Percentiles rank a stretch among this genome's conserved stretches.
Conservation (phyloP, 129 eudicot genomes). For the Kitagawia praeruptora region DNA sequence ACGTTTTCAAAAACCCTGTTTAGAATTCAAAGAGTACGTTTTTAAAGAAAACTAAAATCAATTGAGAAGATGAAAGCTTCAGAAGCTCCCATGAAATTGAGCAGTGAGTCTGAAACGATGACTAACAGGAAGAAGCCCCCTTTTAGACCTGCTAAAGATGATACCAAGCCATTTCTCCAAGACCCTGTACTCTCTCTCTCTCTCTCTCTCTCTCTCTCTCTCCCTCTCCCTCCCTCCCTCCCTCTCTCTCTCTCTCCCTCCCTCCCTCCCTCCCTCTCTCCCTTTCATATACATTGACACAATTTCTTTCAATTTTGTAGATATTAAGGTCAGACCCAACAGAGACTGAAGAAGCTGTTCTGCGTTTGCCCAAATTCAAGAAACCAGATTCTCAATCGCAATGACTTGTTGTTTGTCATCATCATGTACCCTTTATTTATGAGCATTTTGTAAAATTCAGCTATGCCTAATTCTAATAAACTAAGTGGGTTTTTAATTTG, state of each 20-base stretch:
- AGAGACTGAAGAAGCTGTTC: constrained; percentile 88
- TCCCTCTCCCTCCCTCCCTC: too few species aligned
- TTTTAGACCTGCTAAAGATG: constrained; percentile 61
- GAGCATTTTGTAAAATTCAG: neutral
- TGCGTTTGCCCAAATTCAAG: constrained; percentile 64
- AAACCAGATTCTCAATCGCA: constrained; percentile 17
- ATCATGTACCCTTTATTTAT: neutral
- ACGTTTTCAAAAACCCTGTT: too few species aligned
- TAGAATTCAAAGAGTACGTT: too few species aligned
- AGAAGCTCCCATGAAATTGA: constrained; percentile 10
- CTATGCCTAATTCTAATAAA: neutral
- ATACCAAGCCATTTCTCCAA: constrained; percentile 74
- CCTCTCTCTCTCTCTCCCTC: too few species aligned
- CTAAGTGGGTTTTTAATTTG: neutral
- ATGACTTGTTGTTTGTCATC: neutral
- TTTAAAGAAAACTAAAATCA: too few species aligned
- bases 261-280: too few species aligned
- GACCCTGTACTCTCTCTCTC: constrained; percentile 49
- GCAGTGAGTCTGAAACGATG: constrained; percentile 18
- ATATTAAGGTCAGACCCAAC: constrained; percentile 78
- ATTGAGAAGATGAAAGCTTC: constrained; percentile 16
- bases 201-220: neutral
- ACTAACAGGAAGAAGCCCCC: constrained; percentile 39
- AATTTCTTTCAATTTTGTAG: constrained; percentile 18
- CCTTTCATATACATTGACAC: too few species aligned